Percentiles rank a stretch among this genome's conserved stretches.
phyloP scores from a whole-genome alignment of 306 rosid genomes.

The Abrus precatorius region DNA sequence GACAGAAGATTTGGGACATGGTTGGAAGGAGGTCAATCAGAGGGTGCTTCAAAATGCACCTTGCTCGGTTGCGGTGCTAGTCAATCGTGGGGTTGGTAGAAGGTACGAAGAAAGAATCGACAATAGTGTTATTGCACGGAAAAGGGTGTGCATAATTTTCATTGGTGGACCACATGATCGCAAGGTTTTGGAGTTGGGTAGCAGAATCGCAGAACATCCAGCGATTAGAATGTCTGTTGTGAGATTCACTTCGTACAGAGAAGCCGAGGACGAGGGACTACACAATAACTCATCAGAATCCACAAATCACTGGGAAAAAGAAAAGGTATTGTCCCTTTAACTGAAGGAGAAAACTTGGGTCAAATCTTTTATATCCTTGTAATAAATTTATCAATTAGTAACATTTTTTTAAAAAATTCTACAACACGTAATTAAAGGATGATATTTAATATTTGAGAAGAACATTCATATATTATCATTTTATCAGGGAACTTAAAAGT shows the following conservation, averaged over 20 bases:
- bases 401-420: neutral
- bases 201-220: constrained; percentile 58
- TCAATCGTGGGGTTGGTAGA: constrained; percentile 28
- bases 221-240: constrained; percentile 30
- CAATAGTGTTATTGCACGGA: neutral
- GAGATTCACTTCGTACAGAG: constrained; percentile 36
- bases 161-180: constrained; percentile 56
- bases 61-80: constrained; percentile 50
- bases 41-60: constrained; percentile 53
- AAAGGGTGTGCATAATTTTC: constrained; percentile 52
- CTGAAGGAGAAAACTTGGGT: neutral
- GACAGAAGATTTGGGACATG: constrained; percentile 34
- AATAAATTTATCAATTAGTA: neutral
- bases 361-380: too few species aligned
- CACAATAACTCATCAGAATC: constrained; percentile 16
- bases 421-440: neutral
- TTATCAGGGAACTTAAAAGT: too few species aligned
- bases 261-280: neutral
- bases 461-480: too few species aligned
- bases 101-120: neutral
- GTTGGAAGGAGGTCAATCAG: constrained; percentile 59
- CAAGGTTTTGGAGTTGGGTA: constrained; percentile 55
- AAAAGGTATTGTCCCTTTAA: constrained; percentile 27
- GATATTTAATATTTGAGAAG: neutral
- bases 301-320: neutral